Evolutionary conservation across 768 basidiomycete species (phyloP), one percentile per base, ranked within the genome.

Genomic region (Tylopilus felleus): DNA sequence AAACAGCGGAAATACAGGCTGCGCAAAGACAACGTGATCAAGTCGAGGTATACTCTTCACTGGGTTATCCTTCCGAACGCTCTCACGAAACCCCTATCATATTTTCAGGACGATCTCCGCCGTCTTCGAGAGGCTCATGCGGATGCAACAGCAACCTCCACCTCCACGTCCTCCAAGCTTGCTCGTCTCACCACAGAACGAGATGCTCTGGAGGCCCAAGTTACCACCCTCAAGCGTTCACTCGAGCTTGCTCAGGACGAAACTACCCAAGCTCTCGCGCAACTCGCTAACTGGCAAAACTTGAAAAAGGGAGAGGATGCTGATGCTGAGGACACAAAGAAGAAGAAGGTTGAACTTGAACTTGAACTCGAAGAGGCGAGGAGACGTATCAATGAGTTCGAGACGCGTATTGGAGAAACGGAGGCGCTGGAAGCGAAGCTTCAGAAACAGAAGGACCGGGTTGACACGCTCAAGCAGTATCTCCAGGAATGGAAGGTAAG

Each of bases 281-380:
- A 91, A 60, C 71, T 90, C 9, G 79, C 80, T 39, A 81, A 84
- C 62, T 89, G 86, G 86, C 77, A 86, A 61, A 77, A 68, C 25
- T 67, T 88, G 17, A 89, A 90, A 61, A 82, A 73, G 25, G 83
- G 81, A 45, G 86, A 82, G 44, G 82, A 78, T 12, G 79, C 74
- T 17, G 83, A 86, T 29, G 73, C 78, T 9, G 86, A 85, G 49
- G 66, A 71, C 7, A 69, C 78, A 48, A 76, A 82, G 39, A 84
- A 82, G 63, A 72, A 75, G 51, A 79, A 80, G 10, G 71, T 77
- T 10, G 79, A 83, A 29, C 73, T 89, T 12, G 84, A 90, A 52
- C 69, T 79, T 3, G 71, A 80, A 51, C 71, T 83, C 16, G 72
- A 74, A 51, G 77, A 80, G 36, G 67, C 84, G 8, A 75, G 77